Evolutionary conservation across 2,329 filamentous ascomycete genomes (phyloP), one percentile per base, ranked within the genome.

Genomic region (Beauveria varroae): DNA sequence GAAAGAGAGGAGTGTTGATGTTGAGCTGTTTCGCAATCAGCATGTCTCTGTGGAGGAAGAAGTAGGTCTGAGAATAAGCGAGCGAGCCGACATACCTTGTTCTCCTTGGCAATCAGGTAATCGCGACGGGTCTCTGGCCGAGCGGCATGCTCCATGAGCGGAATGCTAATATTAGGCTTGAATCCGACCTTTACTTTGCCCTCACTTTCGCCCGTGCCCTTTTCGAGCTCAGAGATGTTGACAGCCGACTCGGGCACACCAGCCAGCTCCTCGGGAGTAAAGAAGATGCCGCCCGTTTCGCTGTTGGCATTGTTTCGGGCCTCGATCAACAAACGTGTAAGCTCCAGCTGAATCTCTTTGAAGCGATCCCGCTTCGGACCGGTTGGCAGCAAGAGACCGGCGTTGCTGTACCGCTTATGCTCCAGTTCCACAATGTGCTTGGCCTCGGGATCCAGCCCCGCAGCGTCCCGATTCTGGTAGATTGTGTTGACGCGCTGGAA

Each of bases 221-320:
- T 89, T 72, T 90, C 86, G 58, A 93, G 76, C 3, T 77, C 78
- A 14, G 81, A 78, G 3, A 91, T 66, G 24, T 83, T 79, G 12
- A 91, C 67, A 6, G 91, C 82, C 71, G 93, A 89, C 20, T 82
- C 74, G 0, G 90, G 89, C 20, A 93, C 87, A 53, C 90, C 90
- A 53, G 89, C 84, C 6, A 95, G 79, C 74, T 95, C 85, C 65
- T 89, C 81, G 4, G 75, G 79, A 1, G 87, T 89, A 67, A 93
- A 88, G 89, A 90, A 95, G 57, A 93, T 76, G 1, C 86, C 88
- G 18, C 87, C 88, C 67, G 87, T 87, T 76, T 95, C 90, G 73
- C 93, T 89, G 69, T 93, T 93, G 62, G 95, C 77, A 68, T 88
- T 90, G 78, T 91, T 92, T 70, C 89, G 85, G 74, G 91, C 91